Evolutionary conservation across 345 rosid genomes (phyloP), one percentile per base, ranked within the genome.

Genomic region (Anacardium occidentale): DNA sequence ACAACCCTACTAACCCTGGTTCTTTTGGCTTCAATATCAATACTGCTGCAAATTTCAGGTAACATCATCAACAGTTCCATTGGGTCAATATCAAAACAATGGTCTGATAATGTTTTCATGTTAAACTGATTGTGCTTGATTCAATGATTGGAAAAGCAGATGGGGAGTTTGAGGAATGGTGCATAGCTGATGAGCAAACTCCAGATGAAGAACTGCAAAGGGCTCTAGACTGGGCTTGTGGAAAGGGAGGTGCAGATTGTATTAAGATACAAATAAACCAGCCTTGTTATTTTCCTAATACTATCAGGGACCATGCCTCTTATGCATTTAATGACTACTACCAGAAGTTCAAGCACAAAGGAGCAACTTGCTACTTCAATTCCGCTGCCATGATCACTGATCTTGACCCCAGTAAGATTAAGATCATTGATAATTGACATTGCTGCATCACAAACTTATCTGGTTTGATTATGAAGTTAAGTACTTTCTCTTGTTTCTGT

Each of bases 191-290:
- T 72, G 88, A 75, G 65, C 93, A 89, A 69, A 83, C 85, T 25
- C 81, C 85, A 45, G 83, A 84, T 15, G 87, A 79, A 5, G 93
- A 85, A 72, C 40, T 85, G 75, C 85, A 80, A 1, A 71, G 22
- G 51, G 91, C 93, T 15, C 76, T 86, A 37, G 89, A 85, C 64
- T 89, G 89, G 93, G 89, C 91, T 0, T 85, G 93, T 69, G 83
- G 89, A 26, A 81, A 78, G 56, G 94, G 88, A 44, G 83, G 89
- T 20, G 88, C 88, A 40, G 87, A 87, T 70, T 87, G 94, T 73
- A 77, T 73, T 11, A 70, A 70, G 63, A 73, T 85, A 47, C 78
- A 78, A 64, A 62, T 7, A 54, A 76, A 85, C 26, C 83, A 83
- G 10, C 78, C 88, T 45, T 87, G 91, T 68, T 85, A 70, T 21